Base-by-base conservation (phyloP, 2,329 filamentous ascomycete genomes). In the Didymella pinodella region DNA sequence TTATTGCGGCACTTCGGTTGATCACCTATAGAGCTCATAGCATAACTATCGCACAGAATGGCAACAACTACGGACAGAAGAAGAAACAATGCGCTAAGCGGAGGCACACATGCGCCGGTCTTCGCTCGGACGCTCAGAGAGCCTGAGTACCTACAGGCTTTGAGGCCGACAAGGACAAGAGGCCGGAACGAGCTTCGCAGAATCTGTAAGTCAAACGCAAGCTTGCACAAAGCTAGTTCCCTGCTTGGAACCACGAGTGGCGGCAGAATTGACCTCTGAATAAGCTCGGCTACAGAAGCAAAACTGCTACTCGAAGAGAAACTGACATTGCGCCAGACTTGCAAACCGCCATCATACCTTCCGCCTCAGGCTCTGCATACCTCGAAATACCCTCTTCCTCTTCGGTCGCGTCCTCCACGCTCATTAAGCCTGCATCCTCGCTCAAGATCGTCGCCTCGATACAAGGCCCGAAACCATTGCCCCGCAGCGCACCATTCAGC, bases 371-470 rank as follows among this genome's bases (percentile, higher is more conserved):
- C 14, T 97, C 93, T 18, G 92, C 95, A 54, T 99, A 94, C 76
- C 83, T 94, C 54, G 92, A 88, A 74, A 79, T 83, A 31, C 79
- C 82, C 22, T 82, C 85, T 8, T 80, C 83, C 12, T 76, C 77
- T 61, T 69, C 74, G 54, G 77, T 76, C 7, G 26, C 61, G 5
- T 62, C 45, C 16, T 65, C 80, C 61, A 82, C 79, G 54, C 80
- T 86, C 45, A 87, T 83, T 18, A 79, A 83, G 8, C 77, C 81
- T 12, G 80, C 83, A 7, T 86, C 88, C 36, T 91, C 91, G 50
- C 85, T 98, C 73, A 99, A 99, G 78, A 87, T 99, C 61, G 91
- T 90, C 63, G 97, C 93, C 77, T 93, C 92, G 11, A 92, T 98
- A 54, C 94, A 98, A 79, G 95, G 95, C 1, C 95, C 95, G 3